Evolutionary conservation across 148 eudicot genomes (phyloP).

Genomic region (Beta vulgaris): DNA sequence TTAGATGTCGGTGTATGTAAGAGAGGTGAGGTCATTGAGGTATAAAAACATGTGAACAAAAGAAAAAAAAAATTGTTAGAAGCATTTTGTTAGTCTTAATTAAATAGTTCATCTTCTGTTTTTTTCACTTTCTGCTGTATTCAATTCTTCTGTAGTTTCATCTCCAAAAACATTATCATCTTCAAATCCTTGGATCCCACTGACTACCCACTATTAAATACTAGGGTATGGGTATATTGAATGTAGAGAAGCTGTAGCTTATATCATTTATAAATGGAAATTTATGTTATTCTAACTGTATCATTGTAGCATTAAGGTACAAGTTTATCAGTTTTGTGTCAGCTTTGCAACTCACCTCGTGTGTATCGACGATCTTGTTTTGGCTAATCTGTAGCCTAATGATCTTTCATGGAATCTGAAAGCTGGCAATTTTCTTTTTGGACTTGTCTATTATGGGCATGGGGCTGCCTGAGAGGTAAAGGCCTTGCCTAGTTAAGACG

Average conservation of each 20-base stretch:
- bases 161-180: not conserved
- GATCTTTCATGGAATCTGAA: not conserved
- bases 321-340: not conserved
- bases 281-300: not conserved
- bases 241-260: conserved; percentile 21
- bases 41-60: conserved; percentile 24
- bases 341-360: not conserved
- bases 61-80: not conserved
- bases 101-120: not conserved
- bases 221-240: conserved; percentile 16
- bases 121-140: conserved; percentile 5
- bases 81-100: conserved; percentile 15
- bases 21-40: conserved; percentile 60
- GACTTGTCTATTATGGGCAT: too few relatives aligned
- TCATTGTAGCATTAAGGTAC: conserved; percentile 7
- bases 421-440: too few relatives aligned
- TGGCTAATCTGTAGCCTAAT: not conserved
- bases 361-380: conserved; percentile 2
- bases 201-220: conserved; percentile 12
- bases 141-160: conserved; percentile 14
- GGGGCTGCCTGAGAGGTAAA: too few relatives aligned
- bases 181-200: conserved; percentile 16
- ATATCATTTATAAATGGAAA: conserved; percentile 1
- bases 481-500: too few relatives aligned
- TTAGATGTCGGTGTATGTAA: conserved; percentile 66